Percentiles rank a stretch among this genome's conserved stretches.
These are phyloP conservation scores for Epichloe uncinata DNA, from an alignment of 2,329 filamentous ascomycete genomes.

Conservation along the genomic window DNA sequence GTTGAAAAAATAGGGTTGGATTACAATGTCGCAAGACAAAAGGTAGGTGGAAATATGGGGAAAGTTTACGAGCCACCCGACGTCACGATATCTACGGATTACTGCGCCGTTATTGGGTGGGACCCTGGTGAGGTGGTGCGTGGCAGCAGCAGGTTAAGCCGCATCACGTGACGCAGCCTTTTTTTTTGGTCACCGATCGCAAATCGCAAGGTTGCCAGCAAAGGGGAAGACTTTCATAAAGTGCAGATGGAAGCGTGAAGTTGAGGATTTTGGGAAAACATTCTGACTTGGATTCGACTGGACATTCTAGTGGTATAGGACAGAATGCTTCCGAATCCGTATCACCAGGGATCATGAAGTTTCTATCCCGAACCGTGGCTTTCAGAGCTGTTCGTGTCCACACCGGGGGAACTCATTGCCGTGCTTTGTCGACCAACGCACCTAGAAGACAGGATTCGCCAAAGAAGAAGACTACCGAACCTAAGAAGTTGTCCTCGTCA, in stretches of 20 bases:
- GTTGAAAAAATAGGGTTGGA: neutral
- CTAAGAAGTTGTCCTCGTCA: neutral
- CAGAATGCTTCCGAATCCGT: neutral
- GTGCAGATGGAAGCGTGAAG: neutral
- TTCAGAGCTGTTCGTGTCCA: conserved; percentile 11
- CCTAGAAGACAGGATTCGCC: conserved; percentile 1
- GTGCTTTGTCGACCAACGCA: conserved; percentile 15
- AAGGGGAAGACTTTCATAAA: neutral
- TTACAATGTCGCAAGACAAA: neutral
- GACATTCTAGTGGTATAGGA: neutral
- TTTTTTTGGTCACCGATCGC: neutral
- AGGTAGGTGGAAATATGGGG: neutral
- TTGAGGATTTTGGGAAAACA: neutral
- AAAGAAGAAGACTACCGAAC: neutral
- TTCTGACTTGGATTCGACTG: neutral
- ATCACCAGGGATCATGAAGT: conserved; percentile 16
- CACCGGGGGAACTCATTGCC: conserved; percentile 4
- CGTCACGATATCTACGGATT: neutral
- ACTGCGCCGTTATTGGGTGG: neutral
- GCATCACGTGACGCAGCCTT: conserved; percentile 1
- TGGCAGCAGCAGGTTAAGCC: too few relatives aligned
- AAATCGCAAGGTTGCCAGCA: neutral
- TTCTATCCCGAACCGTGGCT: conserved; percentile 14
- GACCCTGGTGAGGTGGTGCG: neutral
- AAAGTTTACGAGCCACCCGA: neutral